Evolutionary conservation across 2,329 filamentous ascomycete species (phyloP).

Genomic region (Immersiporthe knoxdaviesiana): DNA sequence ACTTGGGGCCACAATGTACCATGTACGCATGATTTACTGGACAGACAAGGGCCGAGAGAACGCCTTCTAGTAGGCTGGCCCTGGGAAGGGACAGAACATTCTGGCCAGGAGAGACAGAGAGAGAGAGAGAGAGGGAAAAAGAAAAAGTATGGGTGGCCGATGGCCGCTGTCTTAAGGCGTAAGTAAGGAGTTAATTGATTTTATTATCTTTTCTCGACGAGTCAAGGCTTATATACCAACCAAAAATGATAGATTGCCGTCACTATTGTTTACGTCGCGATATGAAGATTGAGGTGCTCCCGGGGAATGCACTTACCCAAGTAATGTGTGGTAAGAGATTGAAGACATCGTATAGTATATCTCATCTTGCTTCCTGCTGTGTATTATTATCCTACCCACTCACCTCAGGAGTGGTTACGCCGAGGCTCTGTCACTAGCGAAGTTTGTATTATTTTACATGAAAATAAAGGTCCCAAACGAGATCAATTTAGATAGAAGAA

Average conservation of each 20-base stretch:
- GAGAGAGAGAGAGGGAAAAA: background rate
- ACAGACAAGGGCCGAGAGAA: no score
- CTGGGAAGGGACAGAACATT: background rate
- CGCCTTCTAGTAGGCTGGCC: background rate
- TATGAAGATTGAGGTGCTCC: slow-evolving; percentile 10
- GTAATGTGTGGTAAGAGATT: background rate
- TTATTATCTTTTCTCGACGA: slow-evolving; percentile 11
- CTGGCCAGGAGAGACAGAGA: background rate
- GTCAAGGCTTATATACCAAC: slow-evolving; percentile 31
- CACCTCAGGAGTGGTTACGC: no score
- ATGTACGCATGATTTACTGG: background rate
- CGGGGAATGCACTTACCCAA: background rate
- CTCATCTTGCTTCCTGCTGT: no score
- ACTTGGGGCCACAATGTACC: no score
- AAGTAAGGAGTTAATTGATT: slow-evolving; percentile 22
- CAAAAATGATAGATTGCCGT: slow-evolving; percentile 27
- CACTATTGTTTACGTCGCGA: slow-evolving; percentile 13
- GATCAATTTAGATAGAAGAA: no score
- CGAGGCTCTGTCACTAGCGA: no score
- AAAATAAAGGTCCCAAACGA: no score
- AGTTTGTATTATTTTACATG: no score
- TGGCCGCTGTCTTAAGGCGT: slow-evolving; percentile 11
- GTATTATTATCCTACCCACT: no score
- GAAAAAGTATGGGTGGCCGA: background rate
- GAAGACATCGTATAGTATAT: background rate